phyloP scores from a whole-genome alignment of 345 rosid species.

The Sisymbrium irio region DNA sequence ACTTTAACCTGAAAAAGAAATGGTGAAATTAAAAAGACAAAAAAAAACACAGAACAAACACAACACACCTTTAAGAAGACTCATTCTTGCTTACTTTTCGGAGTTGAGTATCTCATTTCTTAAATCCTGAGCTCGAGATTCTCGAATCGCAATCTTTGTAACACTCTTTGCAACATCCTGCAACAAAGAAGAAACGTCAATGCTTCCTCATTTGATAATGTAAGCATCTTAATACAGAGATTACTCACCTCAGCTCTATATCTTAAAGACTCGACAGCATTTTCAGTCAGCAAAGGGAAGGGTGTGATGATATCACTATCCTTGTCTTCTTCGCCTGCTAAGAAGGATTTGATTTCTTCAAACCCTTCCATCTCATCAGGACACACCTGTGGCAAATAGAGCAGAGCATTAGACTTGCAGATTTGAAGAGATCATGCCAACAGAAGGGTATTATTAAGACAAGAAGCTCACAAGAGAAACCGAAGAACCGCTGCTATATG shows the following conservation, averaged over 20 bases:
- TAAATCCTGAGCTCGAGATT: constrained; percentile 88
- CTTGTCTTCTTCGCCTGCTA: constrained; percentile 57
- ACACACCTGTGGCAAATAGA: constrained; percentile 54
- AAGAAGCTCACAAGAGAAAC: constrained; percentile 70
- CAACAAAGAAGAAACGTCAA: constrained; percentile 8
- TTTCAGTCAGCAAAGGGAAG: constrained; percentile 67
- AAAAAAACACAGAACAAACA: not conserved
- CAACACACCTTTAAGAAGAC: not conserved
- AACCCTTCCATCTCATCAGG: constrained; percentile 74
- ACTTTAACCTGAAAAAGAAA: constrained; percentile 59
- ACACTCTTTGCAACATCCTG: constrained; percentile 94
- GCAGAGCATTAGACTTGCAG: constrained; percentile 14
- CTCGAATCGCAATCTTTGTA: constrained; percentile 74
- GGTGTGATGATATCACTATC: constrained; percentile 48
- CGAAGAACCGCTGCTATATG: constrained; percentile 63
- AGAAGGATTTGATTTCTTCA: constrained; percentile 65
- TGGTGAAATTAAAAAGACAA: not conserved
- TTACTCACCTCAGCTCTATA: constrained; percentile 84
- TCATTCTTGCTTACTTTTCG: constrained; percentile 62
- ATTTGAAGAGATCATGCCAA: not conserved
- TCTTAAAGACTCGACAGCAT: constrained; percentile 82
- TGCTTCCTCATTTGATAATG: not conserved
- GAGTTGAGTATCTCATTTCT: constrained; percentile 90
- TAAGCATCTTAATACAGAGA: not conserved
- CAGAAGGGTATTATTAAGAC: not conserved